Base-by-base conservation (phyloP, 331 rosid species). In the Cydonia oblonga region DNA sequence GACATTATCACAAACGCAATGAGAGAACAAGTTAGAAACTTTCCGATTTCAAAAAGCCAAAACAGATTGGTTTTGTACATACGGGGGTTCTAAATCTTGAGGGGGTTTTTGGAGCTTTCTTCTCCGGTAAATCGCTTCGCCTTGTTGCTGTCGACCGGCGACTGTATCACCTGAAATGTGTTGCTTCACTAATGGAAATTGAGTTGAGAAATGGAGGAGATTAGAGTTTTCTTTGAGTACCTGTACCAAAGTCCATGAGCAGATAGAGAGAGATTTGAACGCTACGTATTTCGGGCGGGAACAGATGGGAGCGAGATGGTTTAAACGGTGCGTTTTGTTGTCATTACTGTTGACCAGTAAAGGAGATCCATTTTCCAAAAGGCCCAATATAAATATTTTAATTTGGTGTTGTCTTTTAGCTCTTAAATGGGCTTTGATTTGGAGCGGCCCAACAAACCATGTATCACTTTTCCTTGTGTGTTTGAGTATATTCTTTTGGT, bases 81-180 rank as follows among this genome's bases (percentile, higher is more conserved):
- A 91, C 97, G 29, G 44, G 74, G 81, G 52, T 11, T 23, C 75
- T 25, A 54, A 49, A 20, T 60, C 76, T 9, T 66, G 76, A 20
- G 9, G 65, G 42, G 58, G 35, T 62, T 75, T 79, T 73, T 70
- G 76, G 35, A 86, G 74, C n/a, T 83, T 85, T 91, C 88, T 85
- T 69, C 96, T 81, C 26, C 85, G 76, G 76, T 88, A 91, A 78
- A 93, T 63, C 29, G 59, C 89, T 65, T 76, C 90, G 24, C 67
- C 72, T 54, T 75, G 87, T 14, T 40, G 51, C 72, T 26, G 56
- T 60, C 61, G 86, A 35, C 54, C 58, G 6, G 68, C 68, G 19
- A 66, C 87, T 0, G 72, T 61, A 13, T 58, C 66, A 16, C 82
- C 91, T 87, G 83, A 30, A 76, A 72, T 49, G 35, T 25, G 6